Conservation (phyloP, 2,329 filamentous ascomycete genomes). For the Diaporthe sp. region DNA sequence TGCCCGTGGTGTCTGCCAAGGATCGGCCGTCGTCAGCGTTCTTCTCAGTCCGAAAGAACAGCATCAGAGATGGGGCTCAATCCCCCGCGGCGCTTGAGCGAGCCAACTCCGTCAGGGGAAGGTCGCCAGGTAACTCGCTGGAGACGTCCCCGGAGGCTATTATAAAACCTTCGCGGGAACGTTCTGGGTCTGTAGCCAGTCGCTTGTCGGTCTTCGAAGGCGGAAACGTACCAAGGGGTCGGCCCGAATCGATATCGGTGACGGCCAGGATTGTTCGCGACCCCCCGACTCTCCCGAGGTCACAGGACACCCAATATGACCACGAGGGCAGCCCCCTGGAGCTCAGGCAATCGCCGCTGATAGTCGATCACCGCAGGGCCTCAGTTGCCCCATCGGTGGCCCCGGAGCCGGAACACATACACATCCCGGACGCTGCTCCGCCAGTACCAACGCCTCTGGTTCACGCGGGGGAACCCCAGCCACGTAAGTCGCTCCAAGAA, state of each 20-base stretch:
- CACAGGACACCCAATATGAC: constrained; percentile 53
- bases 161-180: constrained; percentile 50
- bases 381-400: constrained; percentile 37
- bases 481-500: constrained; percentile 60
- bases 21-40: constrained; percentile 64
- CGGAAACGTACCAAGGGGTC: constrained; percentile 54
- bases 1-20: constrained; percentile 35
- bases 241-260: constrained; percentile 85
- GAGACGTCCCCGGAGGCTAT: constrained; percentile 58
- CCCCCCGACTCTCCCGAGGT: constrained; percentile 55
- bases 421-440: constrained; percentile 39
- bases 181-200: constrained; percentile 66
- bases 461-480: constrained; percentile 38
- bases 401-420: constrained; percentile 42
- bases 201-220: constrained; percentile 67
- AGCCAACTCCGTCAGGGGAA: constrained; percentile 50
- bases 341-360: constrained; percentile 67
- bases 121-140: constrained; percentile 50
- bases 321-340: constrained; percentile 57
- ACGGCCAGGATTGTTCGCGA: constrained; percentile 86
- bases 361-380: constrained; percentile 66
- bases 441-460: constrained; percentile 36
- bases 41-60: constrained; percentile 65
- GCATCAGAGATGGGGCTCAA: constrained; percentile 52
- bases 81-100: constrained; percentile 59